phyloP scores from a whole-genome alignment of 768 basidiomycete species.

The Pholiota microspora region DNA sequence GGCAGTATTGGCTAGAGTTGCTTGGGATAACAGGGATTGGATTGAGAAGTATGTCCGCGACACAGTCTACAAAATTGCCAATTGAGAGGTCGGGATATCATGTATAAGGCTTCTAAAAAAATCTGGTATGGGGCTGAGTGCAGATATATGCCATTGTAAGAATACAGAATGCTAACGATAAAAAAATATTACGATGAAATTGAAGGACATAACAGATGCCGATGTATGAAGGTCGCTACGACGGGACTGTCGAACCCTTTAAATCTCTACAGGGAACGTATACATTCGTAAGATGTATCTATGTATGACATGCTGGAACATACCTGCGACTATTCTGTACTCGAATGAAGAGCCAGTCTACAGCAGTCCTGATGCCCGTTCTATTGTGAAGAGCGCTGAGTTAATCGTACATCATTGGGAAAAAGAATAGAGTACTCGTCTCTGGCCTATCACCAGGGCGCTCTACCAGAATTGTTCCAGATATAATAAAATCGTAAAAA shows the following conservation, averaged over 20 bases:
- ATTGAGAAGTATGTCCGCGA: constrained; percentile 9
- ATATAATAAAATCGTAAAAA: constrained; percentile 16
- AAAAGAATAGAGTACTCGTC: background rate
- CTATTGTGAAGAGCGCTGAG: constrained; percentile 41
- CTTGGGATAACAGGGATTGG: constrained; percentile 27
- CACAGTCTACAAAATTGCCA: background rate
- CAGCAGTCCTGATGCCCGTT: constrained; percentile 84
- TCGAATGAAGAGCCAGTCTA: constrained; percentile 92
- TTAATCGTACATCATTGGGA: too few relatives aligned
- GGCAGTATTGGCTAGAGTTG: constrained; percentile 23
- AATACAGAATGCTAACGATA: too few relatives aligned
- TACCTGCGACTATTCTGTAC: constrained; percentile 87
- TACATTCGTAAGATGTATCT: too few relatives aligned
- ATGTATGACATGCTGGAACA: too few relatives aligned
- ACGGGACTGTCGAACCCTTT: background rate
- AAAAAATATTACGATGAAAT: too few relatives aligned
- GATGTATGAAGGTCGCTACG: too few relatives aligned
- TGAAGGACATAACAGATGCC: too few relatives aligned
- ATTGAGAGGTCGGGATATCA: too few relatives aligned
- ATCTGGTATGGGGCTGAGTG: too few relatives aligned
- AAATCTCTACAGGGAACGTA: too few relatives aligned
- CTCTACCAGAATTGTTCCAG: background rate
- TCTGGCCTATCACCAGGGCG: background rate
- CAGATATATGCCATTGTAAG: too few relatives aligned
- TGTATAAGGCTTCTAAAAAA: too few relatives aligned